Evolutionary conservation across 805 yeast species (phyloP), one percentile per base, ranked within the genome.

Genomic region (Wickerhamomyces xylosicus): DNA sequence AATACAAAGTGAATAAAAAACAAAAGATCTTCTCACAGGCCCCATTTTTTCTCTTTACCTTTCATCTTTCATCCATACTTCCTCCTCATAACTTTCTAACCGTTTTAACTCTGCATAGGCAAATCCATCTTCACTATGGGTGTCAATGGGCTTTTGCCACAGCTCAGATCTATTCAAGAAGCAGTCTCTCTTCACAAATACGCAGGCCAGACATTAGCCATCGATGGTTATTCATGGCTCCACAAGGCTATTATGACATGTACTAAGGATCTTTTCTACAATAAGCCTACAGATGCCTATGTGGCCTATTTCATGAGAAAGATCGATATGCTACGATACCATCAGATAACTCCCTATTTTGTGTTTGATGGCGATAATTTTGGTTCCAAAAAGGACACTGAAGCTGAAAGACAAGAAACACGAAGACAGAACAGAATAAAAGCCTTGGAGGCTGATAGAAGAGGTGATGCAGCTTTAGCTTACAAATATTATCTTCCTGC

Each of bases 181-280:
- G 67, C 71, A 1, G 68, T 73, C 2, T 60, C 79, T 2, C 61
- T 89, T 35, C 69, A 71, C 40, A 61, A 71, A 28, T 85, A 76
- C 56, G 60, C 75, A 13, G 96, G 95, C 1, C 69, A 79, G 50
- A 77, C 83, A 0, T 62, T 89, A 33, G 99, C 95, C 0, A 79
- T 92, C n/a, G 99, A 92, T 55, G 89, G 95, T 0, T 92, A 86
- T 53, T 87, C 96, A 1, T 92, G 99, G 99, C 71, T 92, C 5
- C 99, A 92, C 59, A 74, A 85, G 46, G 89, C 92, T 4, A 78
- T 85, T 3, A 72, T 79, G 37, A 65, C 85, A 15, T 89, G 97
- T 59, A 83, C 97, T 0, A 75, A 72, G 59, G 95, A 92, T 37
- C 62, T 92, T 35, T 85, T 86, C 8, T 64, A 72, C 37, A 84